These are phyloP conservation scores for Teratosphaeria pseudoeucalypti DNA, from an alignment of 2,329 filamentous ascomycete species.

Conservation along the genomic window DNA sequence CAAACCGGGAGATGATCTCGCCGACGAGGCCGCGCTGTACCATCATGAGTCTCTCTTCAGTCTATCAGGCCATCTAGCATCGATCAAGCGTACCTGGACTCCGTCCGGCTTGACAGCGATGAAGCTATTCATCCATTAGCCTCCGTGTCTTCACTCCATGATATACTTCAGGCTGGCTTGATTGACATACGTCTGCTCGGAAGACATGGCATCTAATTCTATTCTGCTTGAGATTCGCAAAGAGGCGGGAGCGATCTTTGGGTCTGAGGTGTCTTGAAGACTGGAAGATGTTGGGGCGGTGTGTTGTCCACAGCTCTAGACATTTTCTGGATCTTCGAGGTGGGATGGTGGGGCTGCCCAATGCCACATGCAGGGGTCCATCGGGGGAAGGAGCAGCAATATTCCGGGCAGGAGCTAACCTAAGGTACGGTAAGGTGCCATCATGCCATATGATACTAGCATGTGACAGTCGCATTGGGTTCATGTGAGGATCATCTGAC, in stretches of 20 bases:
- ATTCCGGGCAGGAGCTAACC: not conserved
- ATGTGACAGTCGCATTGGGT: not conserved
- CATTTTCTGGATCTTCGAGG: not conserved
- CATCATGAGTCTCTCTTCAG: not conserved
- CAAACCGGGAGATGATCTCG: conserved; percentile 96
- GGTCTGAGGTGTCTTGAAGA: conserved; percentile 36
- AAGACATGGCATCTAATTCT: conserved; percentile 41
- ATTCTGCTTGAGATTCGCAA: conserved; percentile 22
- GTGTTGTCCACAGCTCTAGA: conserved; percentile 5
- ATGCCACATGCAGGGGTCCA: not conserved
- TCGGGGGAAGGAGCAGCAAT: not conserved
- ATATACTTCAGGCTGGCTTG: not conserved
- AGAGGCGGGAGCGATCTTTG: conserved; percentile 34
- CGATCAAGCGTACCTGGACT: conserved; percentile 67
- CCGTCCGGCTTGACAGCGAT: conserved; percentile 99
- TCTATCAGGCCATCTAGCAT: not conserved
- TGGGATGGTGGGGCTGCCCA: not conserved
- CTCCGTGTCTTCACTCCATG: not conserved
- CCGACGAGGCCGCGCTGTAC: conserved; percentile 86
- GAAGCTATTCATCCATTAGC: conserved; percentile 55
- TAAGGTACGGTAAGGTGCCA: not conserved
- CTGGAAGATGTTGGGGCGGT: conserved; percentile 24
- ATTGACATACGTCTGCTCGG: conserved; percentile 73
- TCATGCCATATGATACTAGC: not conserved
- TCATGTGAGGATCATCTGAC: not conserved